Conservation (phyloP, 2,329 filamentous ascomycete genomes). For the Fusarium sp. region DNA sequence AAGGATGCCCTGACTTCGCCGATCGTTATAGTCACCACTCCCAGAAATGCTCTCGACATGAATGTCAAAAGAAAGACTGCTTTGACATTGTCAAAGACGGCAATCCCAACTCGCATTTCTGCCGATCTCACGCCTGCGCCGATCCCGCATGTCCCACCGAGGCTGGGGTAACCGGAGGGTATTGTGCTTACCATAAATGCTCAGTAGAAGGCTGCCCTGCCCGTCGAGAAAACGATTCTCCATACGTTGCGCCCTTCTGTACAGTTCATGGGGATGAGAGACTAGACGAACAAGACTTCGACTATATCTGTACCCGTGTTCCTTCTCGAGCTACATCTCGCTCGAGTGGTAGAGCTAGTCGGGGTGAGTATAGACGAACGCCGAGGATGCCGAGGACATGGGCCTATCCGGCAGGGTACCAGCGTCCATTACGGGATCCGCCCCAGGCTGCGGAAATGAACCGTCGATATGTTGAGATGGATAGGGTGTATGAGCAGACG, state of each 20-base stretch:
- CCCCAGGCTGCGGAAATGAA: background rate
- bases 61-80: background rate
- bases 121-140: conserved; percentile 24
- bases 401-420: background rate
- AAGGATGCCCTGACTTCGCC: background rate
- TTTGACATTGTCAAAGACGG: background rate
- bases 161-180: conserved; percentile 11
- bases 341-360: background rate
- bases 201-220: background rate
- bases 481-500: background rate
- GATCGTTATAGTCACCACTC: background rate
- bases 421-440: background rate
- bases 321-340: background rate
- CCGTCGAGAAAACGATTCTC: background rate
- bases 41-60: conserved; percentile 13
- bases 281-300: accelerated
- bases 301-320: accelerated
- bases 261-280: background rate
- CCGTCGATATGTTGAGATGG: background rate
- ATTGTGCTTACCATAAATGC: conserved; percentile 19
- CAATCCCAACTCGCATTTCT: conserved; percentile 14
- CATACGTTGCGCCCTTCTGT: conserved; percentile 1
- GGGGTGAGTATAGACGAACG: background rate
- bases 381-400: background rate
- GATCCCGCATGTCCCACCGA: background rate